Percentiles rank a stretch among this genome's conserved stretches.
These are phyloP conservation scores for Stemphylium vesicarium DNA, from an alignment of 2,329 filamentous ascomycete genomes.

Conservation along the genomic window DNA sequence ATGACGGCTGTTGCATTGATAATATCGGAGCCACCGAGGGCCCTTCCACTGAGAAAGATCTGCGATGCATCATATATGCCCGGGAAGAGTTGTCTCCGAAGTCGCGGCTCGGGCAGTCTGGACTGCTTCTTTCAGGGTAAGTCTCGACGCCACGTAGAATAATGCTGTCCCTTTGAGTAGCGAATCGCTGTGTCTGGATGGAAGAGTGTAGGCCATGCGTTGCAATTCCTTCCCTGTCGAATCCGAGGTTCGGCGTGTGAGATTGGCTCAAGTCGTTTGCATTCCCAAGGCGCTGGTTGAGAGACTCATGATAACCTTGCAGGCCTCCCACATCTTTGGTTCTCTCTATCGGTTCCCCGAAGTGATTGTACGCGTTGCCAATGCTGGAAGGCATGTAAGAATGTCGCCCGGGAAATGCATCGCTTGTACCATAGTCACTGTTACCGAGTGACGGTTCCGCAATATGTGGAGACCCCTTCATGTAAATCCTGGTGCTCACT, in stretches of 20 bases:
- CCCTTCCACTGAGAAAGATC: constrained; percentile 4
- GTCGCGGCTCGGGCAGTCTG: constrained; percentile 3
- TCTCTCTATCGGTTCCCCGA: constrained; percentile 1
- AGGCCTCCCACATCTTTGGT: not conserved
- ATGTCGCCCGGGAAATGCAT: not conserved
- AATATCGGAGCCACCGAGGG: constrained; percentile 12
- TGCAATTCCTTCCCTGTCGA: constrained; percentile 10
- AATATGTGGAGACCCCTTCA: constrained; percentile 15
- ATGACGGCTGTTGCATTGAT: not conserved
- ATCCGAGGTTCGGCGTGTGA: constrained; percentile 3
- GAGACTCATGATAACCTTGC: constrained; percentile 6
- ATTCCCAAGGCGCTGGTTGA: not conserved
- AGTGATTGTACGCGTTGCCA: not conserved
- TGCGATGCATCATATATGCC: constrained; percentile 19
- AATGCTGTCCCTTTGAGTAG: constrained; percentile 6
- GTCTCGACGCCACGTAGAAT: constrained; percentile 21
- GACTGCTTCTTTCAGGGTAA: constrained; percentile 16
- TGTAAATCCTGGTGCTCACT: constrained; percentile 10
- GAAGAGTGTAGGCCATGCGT: constrained; percentile 8
- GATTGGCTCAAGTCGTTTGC: constrained; percentile 28
- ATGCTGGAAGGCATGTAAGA: not conserved
- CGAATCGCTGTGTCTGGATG: constrained; percentile 2
- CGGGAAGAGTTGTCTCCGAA: not conserved
- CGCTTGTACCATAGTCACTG: not conserved
- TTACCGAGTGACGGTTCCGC: constrained; percentile 6